Evolutionary conservation across 2,329 filamentous ascomycete species (phyloP), one percentile per base, ranked within the genome.

Genomic region (Colletotrichum limetticola): DNA sequence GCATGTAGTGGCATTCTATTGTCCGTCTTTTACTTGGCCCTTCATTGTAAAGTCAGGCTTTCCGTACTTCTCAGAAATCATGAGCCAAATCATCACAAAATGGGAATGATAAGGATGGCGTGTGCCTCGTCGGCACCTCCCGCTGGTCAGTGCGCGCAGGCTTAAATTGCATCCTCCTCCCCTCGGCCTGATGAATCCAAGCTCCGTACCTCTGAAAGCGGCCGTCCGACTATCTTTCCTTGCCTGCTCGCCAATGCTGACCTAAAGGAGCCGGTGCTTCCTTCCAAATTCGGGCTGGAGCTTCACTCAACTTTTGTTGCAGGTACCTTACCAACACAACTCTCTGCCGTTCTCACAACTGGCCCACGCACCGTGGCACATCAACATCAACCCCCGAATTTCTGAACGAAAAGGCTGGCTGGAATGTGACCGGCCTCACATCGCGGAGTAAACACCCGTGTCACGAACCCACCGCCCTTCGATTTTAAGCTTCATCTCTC

Each of bases 381-480:
- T 59, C 53, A 68, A 28, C 46, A 66, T 59, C 53, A 68, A 61
- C 46, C 32, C 61, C 28, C 22, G 30, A 8, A 64, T 35, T 37
- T 55, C 28, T n/a, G 46, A 14, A 9, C 22, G 4, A 32, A 42
- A 35, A 64, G 19, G 30, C 42, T 57, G 19, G 30, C 42, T 57
- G 70, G 66, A 70, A 72, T 60, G 69, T 49, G 11, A n/a, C 19
- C 42, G 19, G 19, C 42, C 42, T 49, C 61, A 63, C 24, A 35
- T 35, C 32, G 32, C 11, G 32, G 32, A 35, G 9, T 35, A 35
- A 35, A 42, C 37, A 30, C 42, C 58, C 69, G 32, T 68, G 58
- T 59, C 58, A 58, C 56, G 14, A 68, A 32, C 32, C 63, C 49
- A 26, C 58, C 53, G 52, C 55, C 22, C 46, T 30, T 53, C 12